phyloP scores from a whole-genome alignment of 768 basidiomycete genomes.

The Hericium alpestre region DNA sequence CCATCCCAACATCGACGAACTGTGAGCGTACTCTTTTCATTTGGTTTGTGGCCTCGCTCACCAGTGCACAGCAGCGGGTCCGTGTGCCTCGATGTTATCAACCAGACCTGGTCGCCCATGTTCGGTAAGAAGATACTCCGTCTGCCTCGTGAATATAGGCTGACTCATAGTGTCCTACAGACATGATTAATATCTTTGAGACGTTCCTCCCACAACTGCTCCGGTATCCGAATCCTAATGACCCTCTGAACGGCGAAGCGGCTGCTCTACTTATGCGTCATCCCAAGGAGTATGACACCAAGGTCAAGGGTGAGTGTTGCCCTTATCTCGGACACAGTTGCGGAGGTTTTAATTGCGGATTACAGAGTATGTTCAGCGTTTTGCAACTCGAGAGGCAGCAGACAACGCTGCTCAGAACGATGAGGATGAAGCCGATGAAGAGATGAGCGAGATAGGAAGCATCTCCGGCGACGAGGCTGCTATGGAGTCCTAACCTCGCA shows the following conservation, averaged over 20 bases:
- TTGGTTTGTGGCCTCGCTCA: conserved; percentile 8
- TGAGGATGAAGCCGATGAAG: conserved; percentile 64
- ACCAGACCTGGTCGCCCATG: conserved; percentile 99
- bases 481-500: background rate
- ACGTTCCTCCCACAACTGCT: conserved; percentile 94
- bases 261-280: conserved; percentile 96
- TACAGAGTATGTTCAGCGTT: conserved; percentile 92
- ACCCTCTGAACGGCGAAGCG: conserved; percentile 96
- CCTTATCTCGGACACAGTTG: background rate
- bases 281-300: conserved; percentile 88
- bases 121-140: conserved; percentile 56
- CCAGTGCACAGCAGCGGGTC: conserved; percentile 70
- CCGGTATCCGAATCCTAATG: conserved; percentile 96
- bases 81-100: conserved; percentile 96
- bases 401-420: conserved; percentile 63
- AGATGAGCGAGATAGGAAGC: conserved; percentile 82
- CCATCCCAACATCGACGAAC: conserved; percentile 98
- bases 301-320: conserved; percentile 67
- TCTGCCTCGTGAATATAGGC: background rate
- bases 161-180: conserved; percentile 28
- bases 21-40: conserved; percentile 36
- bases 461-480: conserved; percentile 54
- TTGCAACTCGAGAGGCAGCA: conserved; percentile 82
- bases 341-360: no score
- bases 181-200: conserved; percentile 99